A percentile compares a stretch with the other conserved stretches of the same genome.
Conservation (phyloP, 768 basidiomycete species). For the Podaxis pistillaris region DNA sequence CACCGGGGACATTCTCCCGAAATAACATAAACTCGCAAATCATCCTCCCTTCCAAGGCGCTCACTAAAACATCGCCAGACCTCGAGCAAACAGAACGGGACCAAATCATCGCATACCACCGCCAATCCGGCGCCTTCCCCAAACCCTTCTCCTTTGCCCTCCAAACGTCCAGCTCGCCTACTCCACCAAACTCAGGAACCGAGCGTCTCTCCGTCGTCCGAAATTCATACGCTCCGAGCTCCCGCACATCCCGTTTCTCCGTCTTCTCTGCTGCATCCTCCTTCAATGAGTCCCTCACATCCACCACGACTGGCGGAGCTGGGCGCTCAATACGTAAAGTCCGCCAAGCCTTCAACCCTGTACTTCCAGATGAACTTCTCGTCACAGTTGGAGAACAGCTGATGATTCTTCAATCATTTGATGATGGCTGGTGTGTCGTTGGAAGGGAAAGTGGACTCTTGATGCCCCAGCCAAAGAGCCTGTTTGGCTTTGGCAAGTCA, state of each 20-base stretch:
- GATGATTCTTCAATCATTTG: constrained; percentile 62
- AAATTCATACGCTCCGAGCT: constrained; percentile 7
- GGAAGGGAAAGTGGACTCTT: constrained; percentile 45
- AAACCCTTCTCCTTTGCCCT: constrained; percentile 43
- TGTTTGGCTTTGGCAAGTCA: constrained; percentile 29
- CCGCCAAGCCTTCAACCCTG: constrained; percentile 62
- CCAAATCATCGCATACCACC: constrained; percentile 40
- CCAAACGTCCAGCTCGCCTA: constrained; percentile 9
- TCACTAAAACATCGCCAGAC: constrained; percentile 30
- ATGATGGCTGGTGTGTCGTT: constrained; percentile 82
- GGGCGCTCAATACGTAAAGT: constrained; percentile 47
- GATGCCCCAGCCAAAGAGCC: constrained; percentile 32
- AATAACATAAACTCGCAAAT: constrained; percentile 42
- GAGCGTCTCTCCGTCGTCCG: constrained; percentile 17
- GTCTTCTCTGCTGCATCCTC: constrained; percentile 13
- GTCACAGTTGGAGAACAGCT: constrained; percentile 58
- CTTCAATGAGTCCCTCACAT: constrained; percentile 32
- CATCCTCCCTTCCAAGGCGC: constrained; percentile 51
- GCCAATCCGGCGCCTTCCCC: constrained; percentile 38
- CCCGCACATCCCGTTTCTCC: constrained; percentile 5
- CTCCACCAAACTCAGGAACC: background rate
- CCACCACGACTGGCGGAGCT: constrained; percentile 26
- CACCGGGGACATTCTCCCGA: constrained; percentile 25
- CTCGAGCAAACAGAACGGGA: constrained; percentile 30
- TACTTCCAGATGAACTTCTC: constrained; percentile 73